Percentiles rank a stretch among this genome's conserved stretches.
Conservation (phyloP, 768 basidiomycete species). For the Trametes cubensis region DNA sequence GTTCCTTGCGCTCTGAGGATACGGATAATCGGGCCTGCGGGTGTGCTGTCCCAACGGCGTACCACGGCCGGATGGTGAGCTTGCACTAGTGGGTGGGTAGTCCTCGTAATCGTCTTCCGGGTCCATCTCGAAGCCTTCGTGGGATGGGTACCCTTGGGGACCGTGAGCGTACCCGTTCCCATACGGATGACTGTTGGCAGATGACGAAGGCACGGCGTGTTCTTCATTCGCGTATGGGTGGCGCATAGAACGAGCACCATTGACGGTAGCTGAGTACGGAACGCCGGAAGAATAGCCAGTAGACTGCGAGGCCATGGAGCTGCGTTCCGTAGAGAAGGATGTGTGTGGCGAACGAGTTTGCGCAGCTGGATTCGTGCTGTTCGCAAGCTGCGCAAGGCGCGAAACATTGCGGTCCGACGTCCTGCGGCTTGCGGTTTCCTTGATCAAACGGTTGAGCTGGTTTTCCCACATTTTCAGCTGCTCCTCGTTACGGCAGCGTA, state of each 20-base stretch:
- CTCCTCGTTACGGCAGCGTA: slow-evolving; percentile 91
- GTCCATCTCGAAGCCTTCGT: slow-evolving; percentile 75
- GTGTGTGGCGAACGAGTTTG: slow-evolving; percentile 36
- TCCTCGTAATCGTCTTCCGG: slow-evolving; percentile 80
- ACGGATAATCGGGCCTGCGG: slow-evolving; percentile 44
- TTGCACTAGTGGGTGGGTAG: slow-evolving; percentile 53
- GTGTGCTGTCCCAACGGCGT: slow-evolving; percentile 59
- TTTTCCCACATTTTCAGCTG: slow-evolving; percentile 92
- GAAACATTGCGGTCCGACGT: slow-evolving; percentile 66
- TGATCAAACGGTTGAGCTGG: slow-evolving; percentile 85
- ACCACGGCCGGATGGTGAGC: slow-evolving; percentile 64
- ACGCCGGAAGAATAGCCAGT: slow-evolving; percentile 23
- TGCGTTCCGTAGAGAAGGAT: slow-evolving; percentile 22
- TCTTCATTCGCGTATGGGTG: slow-evolving; percentile 32
- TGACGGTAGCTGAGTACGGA: slow-evolving; percentile 27
- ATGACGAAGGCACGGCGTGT: slow-evolving; percentile 22
- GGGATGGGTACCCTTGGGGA: slow-evolving; percentile 58
- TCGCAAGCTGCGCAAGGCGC: slow-evolving; percentile 48
- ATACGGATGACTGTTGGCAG: slow-evolving; percentile 17
- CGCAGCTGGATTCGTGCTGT: slow-evolving; percentile 49
- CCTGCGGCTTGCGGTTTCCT: slow-evolving; percentile 69
- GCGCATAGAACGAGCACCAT: slow-evolving; percentile 25
- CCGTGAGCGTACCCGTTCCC: slow-evolving; percentile 40
- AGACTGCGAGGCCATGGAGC: slow-evolving; percentile 31
- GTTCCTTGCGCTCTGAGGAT: slow-evolving; percentile 21